Base-by-base conservation (phyloP, 352 stramenopile species). In the Phytophthora sp. region DNA sequence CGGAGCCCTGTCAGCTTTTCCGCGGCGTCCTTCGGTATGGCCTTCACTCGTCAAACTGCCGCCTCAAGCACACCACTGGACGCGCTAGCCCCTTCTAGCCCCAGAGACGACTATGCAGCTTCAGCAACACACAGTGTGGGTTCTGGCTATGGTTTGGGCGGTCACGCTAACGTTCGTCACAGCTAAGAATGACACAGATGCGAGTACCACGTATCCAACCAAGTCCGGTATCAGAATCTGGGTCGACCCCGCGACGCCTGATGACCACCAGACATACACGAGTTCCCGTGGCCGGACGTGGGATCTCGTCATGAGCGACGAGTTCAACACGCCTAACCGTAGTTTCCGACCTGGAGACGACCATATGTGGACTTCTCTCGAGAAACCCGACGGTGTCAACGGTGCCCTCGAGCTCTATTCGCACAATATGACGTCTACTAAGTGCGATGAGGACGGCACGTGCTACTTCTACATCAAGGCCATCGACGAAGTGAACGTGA, bases 361-460 rank as follows among this genome's bases (percentile, higher is more conserved):
- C 75, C 93, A 97, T 30, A 71, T 94, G 9, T 99, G 96, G 96
- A 98, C 94, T 0, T 93, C 95, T 0, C 74, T 98, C 18, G 80
- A 98, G 57, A 97, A 97, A 50, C 97, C 98, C 47, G 94, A 98
- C 65, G 91, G 93, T 62, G 93, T 90, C 8, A 93, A 94, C 36
- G 83, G 79, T 3, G 94, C 93, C 1, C 69, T 98, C 12, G 91
- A 98, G 35, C 88, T 96, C 56, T 98, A 98, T 73, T 89, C 83
- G 35, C 85, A 84, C 39, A 96, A 95, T 49, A 82, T 88, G 63
- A 90, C 75, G 26, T 77, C 72, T 1, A 87, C 76, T 1, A 62
- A 33, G 13, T 87, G 78, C 23, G 78, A 87, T 38, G 59, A 36
- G n/a, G 69, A 79, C 31, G 76, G 62, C 16, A 87, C 77, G 11